Conservation (phyloP, 2,329 filamentous ascomycete genomes). For the Cordyceps cicadae region DNA sequence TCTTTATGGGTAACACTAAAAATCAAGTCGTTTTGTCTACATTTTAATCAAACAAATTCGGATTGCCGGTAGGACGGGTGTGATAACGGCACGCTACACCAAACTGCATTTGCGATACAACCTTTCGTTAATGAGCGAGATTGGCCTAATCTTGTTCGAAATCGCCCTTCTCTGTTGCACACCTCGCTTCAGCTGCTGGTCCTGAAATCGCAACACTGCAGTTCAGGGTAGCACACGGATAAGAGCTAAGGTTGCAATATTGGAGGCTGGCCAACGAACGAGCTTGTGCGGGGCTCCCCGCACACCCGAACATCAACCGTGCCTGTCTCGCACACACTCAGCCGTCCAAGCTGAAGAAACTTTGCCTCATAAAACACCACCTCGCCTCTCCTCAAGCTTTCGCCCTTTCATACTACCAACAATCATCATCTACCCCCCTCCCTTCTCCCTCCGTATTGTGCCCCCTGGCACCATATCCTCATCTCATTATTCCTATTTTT, state of each 20-base stretch:
- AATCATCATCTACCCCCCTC: constrained; percentile 4
- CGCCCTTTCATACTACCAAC: constrained; percentile 17
- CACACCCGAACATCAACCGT: constrained; percentile 12
- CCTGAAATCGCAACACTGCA: neutral
- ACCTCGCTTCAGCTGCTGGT: neutral
- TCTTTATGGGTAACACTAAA: neutral
- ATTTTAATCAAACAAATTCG: too few species aligned
- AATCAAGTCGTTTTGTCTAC: neutral
- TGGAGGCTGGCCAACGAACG: neutral
- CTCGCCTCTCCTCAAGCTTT: constrained; percentile 13
- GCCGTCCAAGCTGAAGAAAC: constrained; percentile 25
- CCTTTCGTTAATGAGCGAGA: neutral
- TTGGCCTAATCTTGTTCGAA: neutral
- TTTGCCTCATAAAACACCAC: constrained; percentile 24
- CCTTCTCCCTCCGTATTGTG: constrained; percentile 14
- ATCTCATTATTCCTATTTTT: constrained; percentile 14
- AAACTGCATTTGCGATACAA: neutral
- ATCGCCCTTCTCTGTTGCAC: neutral
- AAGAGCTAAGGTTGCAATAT: neutral
- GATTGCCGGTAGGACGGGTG: too few species aligned
- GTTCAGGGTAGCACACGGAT: constrained; percentile 3
- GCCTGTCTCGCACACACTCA: constrained; percentile 8
- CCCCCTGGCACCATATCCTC: constrained; percentile 14
- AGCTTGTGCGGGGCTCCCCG: constrained; percentile 7
- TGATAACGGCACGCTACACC: too few species aligned